Base-by-base conservation (phyloP, 176 grass and related monocot genomes). In the Olyra latifolia region DNA sequence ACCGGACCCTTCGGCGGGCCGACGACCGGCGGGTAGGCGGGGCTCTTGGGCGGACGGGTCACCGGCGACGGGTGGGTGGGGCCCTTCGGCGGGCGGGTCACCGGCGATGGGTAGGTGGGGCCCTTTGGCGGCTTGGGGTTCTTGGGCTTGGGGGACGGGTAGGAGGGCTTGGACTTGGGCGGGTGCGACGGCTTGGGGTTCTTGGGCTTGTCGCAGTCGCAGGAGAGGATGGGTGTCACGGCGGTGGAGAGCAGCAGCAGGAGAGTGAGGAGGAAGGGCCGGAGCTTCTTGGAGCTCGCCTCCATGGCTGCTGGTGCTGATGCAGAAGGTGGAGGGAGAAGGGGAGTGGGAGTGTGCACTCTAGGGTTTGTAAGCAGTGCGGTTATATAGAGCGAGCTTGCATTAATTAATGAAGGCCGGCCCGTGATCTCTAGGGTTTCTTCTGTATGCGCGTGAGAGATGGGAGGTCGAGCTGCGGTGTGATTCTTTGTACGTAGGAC, bases 221-320 rank as follows among this genome's bases (percentile, higher is more conserved):
- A 94, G 58, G 77, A 46, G 53, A 94, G 73, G 66, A 88, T 88
- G 72, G 82, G 68, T 0, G 85, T 19, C 17, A 85, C 59, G 49
- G 90, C 75, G 40, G 91, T 74, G 71, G 91, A 83, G 80, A 94
- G 57, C 43, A 94, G 82, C 52, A 98, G 87, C 72, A 98, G 42
- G 4, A 94, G 42, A 44, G 89, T 89, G 27, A 98, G 58, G 30
- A 98, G 73, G 76, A 94, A 62, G 12, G 83, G 72, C 4, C 14
- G 42, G 83, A 75, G 57, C 53, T 83, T 84, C 53, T 78, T 89
- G 77, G 70, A 20, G 69, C 61, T 78, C 16, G 82, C 75, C 70
- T 73, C 91, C 95, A 97, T 97, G 80, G 91, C 63, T 47, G 47
- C 27, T 62, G 45, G 1, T 1, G 8, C 19, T 15, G 53, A 2